Evolutionary conservation across 2,329 filamentous ascomycete genomes (phyloP).

Genomic region (Fusarium veterinarium): DNA sequence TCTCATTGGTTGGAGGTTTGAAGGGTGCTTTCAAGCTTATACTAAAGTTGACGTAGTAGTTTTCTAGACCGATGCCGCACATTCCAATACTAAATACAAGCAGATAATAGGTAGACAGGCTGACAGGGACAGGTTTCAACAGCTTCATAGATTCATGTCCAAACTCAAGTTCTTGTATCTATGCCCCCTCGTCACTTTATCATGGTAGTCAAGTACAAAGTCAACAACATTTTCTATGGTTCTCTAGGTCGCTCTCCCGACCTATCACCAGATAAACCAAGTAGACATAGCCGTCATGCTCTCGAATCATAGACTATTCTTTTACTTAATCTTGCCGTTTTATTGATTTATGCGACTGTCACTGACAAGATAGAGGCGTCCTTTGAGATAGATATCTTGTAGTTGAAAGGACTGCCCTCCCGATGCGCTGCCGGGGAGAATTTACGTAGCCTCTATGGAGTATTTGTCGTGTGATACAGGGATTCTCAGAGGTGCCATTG

Average conservation of each 20-base stretch:
- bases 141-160: background rate
- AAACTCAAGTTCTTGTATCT: too few species aligned
- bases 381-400: background rate
- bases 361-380: background rate
- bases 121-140: background rate
- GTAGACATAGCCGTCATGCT: too few species aligned
- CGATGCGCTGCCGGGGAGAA: background rate
- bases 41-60: background rate
- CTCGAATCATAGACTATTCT: background rate
- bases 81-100: background rate
- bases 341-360: fast-evolving
- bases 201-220: background rate
- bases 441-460: background rate
- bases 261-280: background rate
- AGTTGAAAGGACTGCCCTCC: background rate
- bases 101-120: background rate
- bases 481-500: background rate
- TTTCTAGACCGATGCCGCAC: background rate
- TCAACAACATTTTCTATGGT: background rate
- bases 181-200: too few species aligned
- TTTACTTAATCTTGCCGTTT: background rate
- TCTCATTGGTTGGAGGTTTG: background rate
- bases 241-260: background rate
- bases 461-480: background rate
- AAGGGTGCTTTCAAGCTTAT: background rate